phyloP scores from a whole-genome alignment of 306 rosid species.

The Gillenia trifoliata region DNA sequence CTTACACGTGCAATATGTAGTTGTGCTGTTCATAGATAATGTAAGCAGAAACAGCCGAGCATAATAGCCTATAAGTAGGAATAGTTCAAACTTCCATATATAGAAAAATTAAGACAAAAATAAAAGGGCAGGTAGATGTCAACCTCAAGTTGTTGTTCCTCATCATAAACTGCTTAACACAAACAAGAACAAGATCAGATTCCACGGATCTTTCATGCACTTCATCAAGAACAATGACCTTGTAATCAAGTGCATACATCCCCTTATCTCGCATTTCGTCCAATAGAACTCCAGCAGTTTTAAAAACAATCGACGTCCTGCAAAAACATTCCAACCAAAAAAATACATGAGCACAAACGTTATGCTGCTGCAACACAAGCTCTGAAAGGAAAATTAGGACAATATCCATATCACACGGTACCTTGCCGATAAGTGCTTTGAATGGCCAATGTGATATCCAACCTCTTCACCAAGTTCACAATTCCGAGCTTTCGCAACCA shows the following conservation, averaged over 20 bases:
- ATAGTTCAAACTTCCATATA: neutral
- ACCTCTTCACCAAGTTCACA: constrained; percentile 76
- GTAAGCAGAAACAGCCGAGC: neutral
- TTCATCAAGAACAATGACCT: constrained; percentile 85
- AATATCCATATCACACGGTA: constrained; percentile 3
- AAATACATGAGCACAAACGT: neutral
- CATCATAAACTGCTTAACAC: constrained; percentile 76
- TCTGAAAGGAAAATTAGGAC: neutral
- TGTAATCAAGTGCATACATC: constrained; percentile 62
- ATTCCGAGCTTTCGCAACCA: constrained; percentile 76
- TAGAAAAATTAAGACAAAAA: neutral
- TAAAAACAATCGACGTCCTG: constrained; percentile 74
- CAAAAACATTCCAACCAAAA: neutral
- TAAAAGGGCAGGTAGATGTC: constrained; percentile 4
- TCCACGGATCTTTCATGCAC: constrained; percentile 96
- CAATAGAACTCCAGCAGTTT: constrained; percentile 92
- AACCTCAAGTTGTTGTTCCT: constrained; percentile 74
- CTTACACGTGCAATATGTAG: neutral
- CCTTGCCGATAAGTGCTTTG: constrained; percentile 56
- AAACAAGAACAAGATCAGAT: constrained; percentile 88
- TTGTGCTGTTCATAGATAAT: neutral
- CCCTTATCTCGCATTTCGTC: constrained; percentile 87
- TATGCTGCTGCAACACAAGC: neutral
- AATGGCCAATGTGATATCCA: constrained; percentile 89
- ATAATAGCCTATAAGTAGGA: neutral